These are phyloP conservation scores for Chaetomium strumarium DNA, from an alignment of 2,329 filamentous ascomycete species.

Conservation along the genomic window DNA sequence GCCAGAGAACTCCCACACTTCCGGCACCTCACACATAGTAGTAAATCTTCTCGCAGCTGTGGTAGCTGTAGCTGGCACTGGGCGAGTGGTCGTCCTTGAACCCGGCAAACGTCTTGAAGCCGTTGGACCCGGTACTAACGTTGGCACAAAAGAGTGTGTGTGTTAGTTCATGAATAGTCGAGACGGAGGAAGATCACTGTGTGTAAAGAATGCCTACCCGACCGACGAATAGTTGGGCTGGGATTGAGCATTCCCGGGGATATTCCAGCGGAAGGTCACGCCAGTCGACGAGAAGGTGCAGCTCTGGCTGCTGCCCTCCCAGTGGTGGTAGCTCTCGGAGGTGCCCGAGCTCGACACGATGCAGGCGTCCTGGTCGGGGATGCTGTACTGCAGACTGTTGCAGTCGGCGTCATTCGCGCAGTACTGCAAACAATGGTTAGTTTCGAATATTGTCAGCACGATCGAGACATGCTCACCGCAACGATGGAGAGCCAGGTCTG, in stretches of 20 bases:
- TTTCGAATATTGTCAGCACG: not conserved
- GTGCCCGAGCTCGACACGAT: not conserved
- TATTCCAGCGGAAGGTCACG: conserved; percentile 6
- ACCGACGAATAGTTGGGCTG: not conserved
- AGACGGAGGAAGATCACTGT: too few relatives aligned
- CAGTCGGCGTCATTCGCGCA: conserved; percentile 23
- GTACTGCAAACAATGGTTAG: conserved; percentile 8
- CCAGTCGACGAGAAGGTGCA: conserved; percentile 2
- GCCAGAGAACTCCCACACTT: too few relatives aligned
- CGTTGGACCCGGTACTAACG: conserved; percentile 1
- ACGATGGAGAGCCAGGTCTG: conserved; percentile 11
- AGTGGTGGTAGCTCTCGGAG: conserved; percentile 3
- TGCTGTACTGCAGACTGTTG: conserved; percentile 8
- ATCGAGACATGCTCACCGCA: conserved; percentile 1
- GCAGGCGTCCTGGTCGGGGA: conserved; percentile 8
- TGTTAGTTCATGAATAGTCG: too few relatives aligned
- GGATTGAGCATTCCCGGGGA: not conserved
- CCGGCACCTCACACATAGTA: not conserved
- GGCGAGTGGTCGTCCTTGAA: not conserved
- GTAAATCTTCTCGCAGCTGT: conserved; percentile 8
- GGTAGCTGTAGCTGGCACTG: not conserved
- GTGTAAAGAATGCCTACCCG: not conserved
- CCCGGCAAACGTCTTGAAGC: conserved; percentile 1
- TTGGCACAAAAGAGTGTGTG: not conserved
- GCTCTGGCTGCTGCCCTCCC: conserved; percentile 14